Evolutionary conservation across 371 early-diverging fungal genomes (phyloP).

Genomic region (Saksenaea vasiformis): DNA sequence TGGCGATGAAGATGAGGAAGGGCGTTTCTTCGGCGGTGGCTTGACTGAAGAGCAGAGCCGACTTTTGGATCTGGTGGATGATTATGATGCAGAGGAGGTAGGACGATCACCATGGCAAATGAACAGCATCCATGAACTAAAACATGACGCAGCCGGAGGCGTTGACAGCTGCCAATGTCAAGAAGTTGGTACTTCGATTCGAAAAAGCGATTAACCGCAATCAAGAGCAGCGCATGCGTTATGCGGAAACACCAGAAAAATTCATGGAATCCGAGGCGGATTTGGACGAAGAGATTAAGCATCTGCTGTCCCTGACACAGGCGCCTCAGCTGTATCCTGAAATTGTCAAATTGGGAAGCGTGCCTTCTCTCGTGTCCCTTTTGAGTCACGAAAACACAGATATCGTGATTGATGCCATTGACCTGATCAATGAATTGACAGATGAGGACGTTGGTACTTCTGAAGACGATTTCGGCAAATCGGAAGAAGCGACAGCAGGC

Average conservation of each 20-base stretch:
- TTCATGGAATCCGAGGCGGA: slow-evolving; percentile 96
- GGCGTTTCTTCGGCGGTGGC: slow-evolving; percentile 87
- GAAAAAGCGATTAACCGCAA: slow-evolving; percentile 88
- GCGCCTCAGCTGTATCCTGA: slow-evolving; percentile 80
- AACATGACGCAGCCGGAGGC: slow-evolving; percentile 39
- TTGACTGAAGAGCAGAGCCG: slow-evolving; percentile 75
- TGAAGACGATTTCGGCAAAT: slow-evolving; percentile 60
- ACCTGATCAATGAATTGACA: slow-evolving; percentile 84
- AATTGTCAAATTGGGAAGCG: slow-evolving; percentile 69
- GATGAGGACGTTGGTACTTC: slow-evolving; percentile 84
- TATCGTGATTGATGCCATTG: slow-evolving; percentile 83
- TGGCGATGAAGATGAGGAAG: slow-evolving; percentile 69
- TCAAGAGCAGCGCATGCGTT: slow-evolving; percentile 84
- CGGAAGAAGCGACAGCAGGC: slow-evolving; percentile 65
- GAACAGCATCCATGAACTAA: not conserved
- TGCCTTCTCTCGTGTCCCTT: slow-evolving; percentile 69
- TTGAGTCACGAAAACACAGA: slow-evolving; percentile 94
- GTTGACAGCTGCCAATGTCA: slow-evolving; percentile 66
- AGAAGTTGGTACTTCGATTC: slow-evolving; percentile 78
- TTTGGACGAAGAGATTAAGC: slow-evolving; percentile 86
- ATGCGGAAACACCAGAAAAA: slow-evolving; percentile 75
- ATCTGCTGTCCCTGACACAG: slow-evolving; percentile 71
- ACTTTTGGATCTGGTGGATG: slow-evolving; percentile 83
- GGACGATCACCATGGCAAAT: not conserved
- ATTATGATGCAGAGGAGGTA: slow-evolving; percentile 76